Evolutionary conservation across 106 monocot species (phyloP).

Genomic region (Cymbidium sinense): DNA sequence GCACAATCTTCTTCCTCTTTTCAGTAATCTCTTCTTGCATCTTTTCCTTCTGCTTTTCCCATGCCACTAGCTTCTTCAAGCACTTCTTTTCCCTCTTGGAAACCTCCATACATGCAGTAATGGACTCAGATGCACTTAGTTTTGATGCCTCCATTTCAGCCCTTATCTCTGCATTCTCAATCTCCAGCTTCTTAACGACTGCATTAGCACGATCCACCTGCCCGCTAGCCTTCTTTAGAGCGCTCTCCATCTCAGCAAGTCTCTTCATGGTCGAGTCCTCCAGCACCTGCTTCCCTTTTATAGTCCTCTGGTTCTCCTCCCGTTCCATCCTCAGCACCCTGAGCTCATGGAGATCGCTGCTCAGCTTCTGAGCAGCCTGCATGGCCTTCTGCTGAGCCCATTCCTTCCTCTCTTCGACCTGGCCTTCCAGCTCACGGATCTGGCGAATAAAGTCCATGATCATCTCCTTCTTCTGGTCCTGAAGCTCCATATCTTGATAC

Average conservation of each 20-base stretch:
- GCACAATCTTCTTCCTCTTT: slow-evolving; percentile 34
- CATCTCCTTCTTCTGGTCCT: slow-evolving; percentile 53
- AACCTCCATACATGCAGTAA: slow-evolving; percentile 33
- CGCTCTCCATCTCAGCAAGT: slow-evolving; percentile 73
- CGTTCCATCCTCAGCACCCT: slow-evolving; percentile 56
- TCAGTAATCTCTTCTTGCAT: slow-evolving; percentile 43
- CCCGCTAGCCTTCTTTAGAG: slow-evolving; percentile 61
- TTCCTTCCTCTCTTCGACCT: slow-evolving; percentile 76
- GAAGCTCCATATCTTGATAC: slow-evolving; percentile 11
- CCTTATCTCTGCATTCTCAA: slow-evolving; percentile 86
- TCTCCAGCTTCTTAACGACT: slow-evolving; percentile 47
- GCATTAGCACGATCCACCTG: slow-evolving; percentile 86
- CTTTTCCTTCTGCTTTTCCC: slow-evolving; percentile 75
- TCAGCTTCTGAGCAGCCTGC: slow-evolving; percentile 83
- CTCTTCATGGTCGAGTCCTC: slow-evolving; percentile 75
- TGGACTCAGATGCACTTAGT: slow-evolving; percentile 65
- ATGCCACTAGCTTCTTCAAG: slow-evolving; percentile 49
- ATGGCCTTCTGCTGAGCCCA: slow-evolving; percentile 91
- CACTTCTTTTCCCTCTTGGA: slow-evolving; percentile 60
- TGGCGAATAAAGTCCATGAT: slow-evolving; percentile 43
- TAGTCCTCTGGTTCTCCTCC: slow-evolving; percentile 61
- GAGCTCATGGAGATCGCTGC: slow-evolving; percentile 60
- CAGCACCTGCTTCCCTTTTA: slow-evolving; percentile 60
- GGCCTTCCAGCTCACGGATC: slow-evolving; percentile 54
- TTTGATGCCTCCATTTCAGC: slow-evolving; percentile 93